Percentiles rank a stretch among this genome's conserved stretches.
phyloP scores from a whole-genome alignment of 331 rosid genomes.

The Saraca asoca region DNA sequence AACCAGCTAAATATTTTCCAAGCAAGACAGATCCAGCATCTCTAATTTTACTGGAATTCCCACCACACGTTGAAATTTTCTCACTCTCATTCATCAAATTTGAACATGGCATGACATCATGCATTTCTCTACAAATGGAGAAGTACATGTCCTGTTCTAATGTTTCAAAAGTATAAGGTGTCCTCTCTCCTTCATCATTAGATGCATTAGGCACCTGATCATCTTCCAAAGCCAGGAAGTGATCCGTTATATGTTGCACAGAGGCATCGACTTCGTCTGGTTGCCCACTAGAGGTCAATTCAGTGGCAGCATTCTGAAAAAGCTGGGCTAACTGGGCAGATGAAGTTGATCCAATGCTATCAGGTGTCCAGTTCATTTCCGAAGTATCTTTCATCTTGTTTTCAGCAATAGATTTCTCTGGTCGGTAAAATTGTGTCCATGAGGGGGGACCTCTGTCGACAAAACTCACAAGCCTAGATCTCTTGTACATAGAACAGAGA shows the following conservation, averaged over 20 bases:
- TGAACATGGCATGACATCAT: slow-evolving; percentile 38
- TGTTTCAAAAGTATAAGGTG: slow-evolving; percentile 50
- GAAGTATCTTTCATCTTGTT: slow-evolving; percentile 46
- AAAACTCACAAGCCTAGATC: slow-evolving; percentile 88
- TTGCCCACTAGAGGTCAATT: slow-evolving; percentile 54
- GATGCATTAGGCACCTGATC: slow-evolving; percentile 50
- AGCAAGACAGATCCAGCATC: slow-evolving; percentile 62
- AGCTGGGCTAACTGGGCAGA: slow-evolving; percentile 48
- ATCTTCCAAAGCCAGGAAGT: slow-evolving; percentile 53
- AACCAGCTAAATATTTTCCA: slow-evolving; percentile 68
- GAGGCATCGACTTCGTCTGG: slow-evolving; percentile 58
- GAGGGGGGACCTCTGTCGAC: slow-evolving; percentile 72
- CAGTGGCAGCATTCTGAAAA: slow-evolving; percentile 59
- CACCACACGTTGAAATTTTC: slow-evolving; percentile 37
- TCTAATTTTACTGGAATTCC: slow-evolving; percentile 39
- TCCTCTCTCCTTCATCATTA: slow-evolving; percentile 45
- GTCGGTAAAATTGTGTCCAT: slow-evolving; percentile 59
- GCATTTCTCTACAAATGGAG: slow-evolving; percentile 56
- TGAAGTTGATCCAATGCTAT: slow-evolving; percentile 44
- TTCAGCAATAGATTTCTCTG: slow-evolving; percentile 46
- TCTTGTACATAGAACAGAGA: slow-evolving; percentile 47
- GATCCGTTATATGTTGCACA: slow-evolving; percentile 53
- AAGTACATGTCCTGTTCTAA: slow-evolving; percentile 69
- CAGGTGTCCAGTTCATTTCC: slow-evolving; percentile 40
- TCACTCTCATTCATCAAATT: slow-evolving; percentile 37